Evolutionary conservation across 2,329 filamentous ascomycete genomes (phyloP), one percentile per base, ranked within the genome.

Genomic region (Didymella keratinophila): DNA sequence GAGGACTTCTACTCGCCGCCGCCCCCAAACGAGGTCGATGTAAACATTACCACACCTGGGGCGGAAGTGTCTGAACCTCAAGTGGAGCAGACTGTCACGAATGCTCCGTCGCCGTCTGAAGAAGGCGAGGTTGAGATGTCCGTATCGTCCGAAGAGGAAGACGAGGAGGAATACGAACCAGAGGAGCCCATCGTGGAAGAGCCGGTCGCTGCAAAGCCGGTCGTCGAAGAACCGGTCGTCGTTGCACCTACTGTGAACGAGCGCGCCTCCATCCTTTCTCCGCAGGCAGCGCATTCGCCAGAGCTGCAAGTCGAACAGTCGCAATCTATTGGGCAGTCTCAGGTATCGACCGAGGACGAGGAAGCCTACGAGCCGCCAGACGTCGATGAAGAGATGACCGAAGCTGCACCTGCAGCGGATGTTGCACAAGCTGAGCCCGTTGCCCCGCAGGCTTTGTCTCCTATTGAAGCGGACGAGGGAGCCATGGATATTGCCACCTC

Each of bases 1-100:
- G 74, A 77, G 42, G 72, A 78, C 39, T 75, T 76, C 41, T 76
- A 76, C 42, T 75, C 72, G 11, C 71, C 74, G 20, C 67, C 72
- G 14, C 69, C 69, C 7, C 58, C 56, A 18, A 48, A 51, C 14
- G 47, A 52, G 11, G 42, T 48, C 23, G 37, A 47, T 16, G 8
- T 46, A 5, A 48, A 55, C 20, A 21, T 27, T 16, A 55, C 48
- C 25, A 36, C n/a, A 8, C 20, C 10, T 11, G 10, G 18, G 8
- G 27, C 43, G 18, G 39, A 49, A 21, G 14, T 64, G 41, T 52
- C 66, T 10, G 45, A 41, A 16, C 20, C 52, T 18, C 43, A 51
- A 23, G 18, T 21, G 2, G 36, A 52, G 8, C 25, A 56, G 16
- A 32, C 59, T 18, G 37, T 28, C 1, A 49, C 39, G 21, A 47